A percentile compares a stretch with the other conserved stretches of the same genome.
Evolutionary conservation across 257 asterid species (phyloP).

Genomic region (Fraxinus americana): DNA sequence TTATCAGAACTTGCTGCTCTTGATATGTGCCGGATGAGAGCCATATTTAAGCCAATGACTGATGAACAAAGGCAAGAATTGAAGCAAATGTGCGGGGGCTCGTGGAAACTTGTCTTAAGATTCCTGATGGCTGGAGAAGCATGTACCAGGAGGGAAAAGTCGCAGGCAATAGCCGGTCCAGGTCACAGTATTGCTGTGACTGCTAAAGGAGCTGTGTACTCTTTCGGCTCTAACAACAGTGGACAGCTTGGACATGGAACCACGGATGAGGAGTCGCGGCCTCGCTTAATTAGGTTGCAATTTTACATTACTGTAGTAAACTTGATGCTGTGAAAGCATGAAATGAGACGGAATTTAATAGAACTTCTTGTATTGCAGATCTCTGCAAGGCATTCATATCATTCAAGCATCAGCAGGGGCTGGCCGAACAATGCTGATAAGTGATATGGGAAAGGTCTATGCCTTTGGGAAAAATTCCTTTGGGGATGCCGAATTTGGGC

Average conservation of each 20-base stretch:
- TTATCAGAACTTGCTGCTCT: conserved; percentile 97
- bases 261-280: conserved; percentile 67
- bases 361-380: conserved; percentile 58
- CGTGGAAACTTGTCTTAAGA: conserved; percentile 94
- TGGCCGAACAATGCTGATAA: conserved; percentile 85
- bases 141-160: conserved; percentile 86
- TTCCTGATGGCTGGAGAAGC: conserved; percentile 89
- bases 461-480: conserved; percentile 89
- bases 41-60: conserved; percentile 84
- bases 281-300: conserved; percentile 73
- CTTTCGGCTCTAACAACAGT: conserved; percentile 86
- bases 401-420: conserved; percentile 97
- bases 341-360: conserved; percentile 21
- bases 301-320: conserved; percentile 17
- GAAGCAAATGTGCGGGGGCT: conserved; percentile 85
- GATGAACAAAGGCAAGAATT: conserved; percentile 54
- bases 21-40: conserved; percentile 93
- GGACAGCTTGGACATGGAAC: conserved; percentile 96
- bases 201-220: conserved; percentile 73
- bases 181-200: conserved; percentile 96
- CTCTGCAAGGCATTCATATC: conserved; percentile 80
- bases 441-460: conserved; percentile 80
- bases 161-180: conserved; percentile 98
- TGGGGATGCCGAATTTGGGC: conserved; percentile 83
- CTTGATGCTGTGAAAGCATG: not conserved